Conservation (phyloP, 2,329 filamentous ascomycete genomes). For the Paraconiothyrium sp. region DNA sequence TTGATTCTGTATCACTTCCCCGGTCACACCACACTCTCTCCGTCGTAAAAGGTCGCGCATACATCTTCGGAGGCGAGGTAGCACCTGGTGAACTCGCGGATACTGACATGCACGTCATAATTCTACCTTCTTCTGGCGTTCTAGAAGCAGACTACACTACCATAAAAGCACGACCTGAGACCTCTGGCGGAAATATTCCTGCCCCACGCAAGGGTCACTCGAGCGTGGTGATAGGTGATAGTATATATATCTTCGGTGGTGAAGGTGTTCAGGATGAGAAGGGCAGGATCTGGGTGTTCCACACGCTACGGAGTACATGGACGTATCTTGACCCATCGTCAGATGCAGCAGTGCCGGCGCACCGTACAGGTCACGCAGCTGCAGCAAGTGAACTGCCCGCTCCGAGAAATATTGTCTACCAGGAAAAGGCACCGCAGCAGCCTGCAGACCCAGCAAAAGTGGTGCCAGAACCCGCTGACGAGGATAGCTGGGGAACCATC, state of each 20-base stretch:
- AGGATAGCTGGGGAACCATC: constrained; percentile 59
- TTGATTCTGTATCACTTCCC: constrained; percentile 56
- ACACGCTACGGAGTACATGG: constrained; percentile 54
- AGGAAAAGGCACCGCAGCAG: constrained; percentile 50
- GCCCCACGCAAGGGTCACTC: constrained; percentile 54
- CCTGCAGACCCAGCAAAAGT: constrained; percentile 52
- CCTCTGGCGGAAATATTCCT: constrained; percentile 46
- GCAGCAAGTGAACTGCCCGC: constrained; percentile 53
- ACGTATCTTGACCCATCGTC: constrained; percentile 49
- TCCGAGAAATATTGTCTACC: constrained; percentile 41
- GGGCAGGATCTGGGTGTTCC: constrained; percentile 57
- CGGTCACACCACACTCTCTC: constrained; percentile 63
- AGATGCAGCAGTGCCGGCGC: constrained; percentile 34
- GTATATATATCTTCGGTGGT: constrained; percentile 58
- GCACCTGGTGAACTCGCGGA: constrained; percentile 54
- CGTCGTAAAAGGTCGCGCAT: constrained; percentile 63
- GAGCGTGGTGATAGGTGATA: constrained; percentile 54
- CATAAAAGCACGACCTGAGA: constrained; percentile 42
- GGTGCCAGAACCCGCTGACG: constrained; percentile 52
- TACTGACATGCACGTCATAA: constrained; percentile 63
- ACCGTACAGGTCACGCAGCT: constrained; percentile 48
- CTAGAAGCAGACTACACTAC: constrained; percentile 54
- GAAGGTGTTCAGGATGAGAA: constrained; percentile 42
- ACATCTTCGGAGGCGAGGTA: constrained; percentile 64
- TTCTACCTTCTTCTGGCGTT: constrained; percentile 58